Percentiles rank a stretch among this genome's conserved stretches.
Evolutionary conservation across 495 filamentous ascomycete genomes (phyloP).

Genomic region (Penicillium arizonense): DNA sequence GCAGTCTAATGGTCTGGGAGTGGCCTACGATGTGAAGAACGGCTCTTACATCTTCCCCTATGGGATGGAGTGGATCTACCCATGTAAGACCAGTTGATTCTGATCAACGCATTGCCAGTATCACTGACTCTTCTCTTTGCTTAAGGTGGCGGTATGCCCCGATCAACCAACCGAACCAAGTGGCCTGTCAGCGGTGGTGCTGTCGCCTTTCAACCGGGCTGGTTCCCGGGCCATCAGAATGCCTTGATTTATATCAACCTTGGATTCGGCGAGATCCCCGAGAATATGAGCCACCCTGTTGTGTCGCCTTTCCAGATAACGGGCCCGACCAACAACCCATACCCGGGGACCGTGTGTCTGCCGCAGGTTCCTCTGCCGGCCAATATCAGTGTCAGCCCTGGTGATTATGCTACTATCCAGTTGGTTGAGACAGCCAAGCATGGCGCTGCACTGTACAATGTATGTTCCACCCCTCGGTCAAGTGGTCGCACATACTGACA

Average conservation of each 20-base stretch:
- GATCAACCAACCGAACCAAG: conserved; percentile 79
- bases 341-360: conserved; percentile 84
- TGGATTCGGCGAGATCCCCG: conserved; percentile 76
- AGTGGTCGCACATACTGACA: conserved; percentile 11
- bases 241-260: conserved; percentile 94
- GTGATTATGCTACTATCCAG: conserved; percentile 94
- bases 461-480: conserved; percentile 45
- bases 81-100: conserved; percentile 62
- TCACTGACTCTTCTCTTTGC: background rate
- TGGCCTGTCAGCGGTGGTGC: conserved; percentile 90
- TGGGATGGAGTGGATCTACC: conserved; percentile 98
- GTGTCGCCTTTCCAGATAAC: conserved; percentile 79
- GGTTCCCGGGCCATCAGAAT: conserved; percentile 87
- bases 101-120: background rate
- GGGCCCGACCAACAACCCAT: conserved; percentile 78
- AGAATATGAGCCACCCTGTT: conserved; percentile 89
- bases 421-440: conserved; percentile 86
- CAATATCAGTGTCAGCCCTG: conserved; percentile 66
- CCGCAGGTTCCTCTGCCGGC: conserved; percentile 85
- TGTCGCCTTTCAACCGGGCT: conserved; percentile 84
- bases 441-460: conserved; percentile 87
- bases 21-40: conserved; percentile 40
- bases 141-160: conserved; percentile 80
- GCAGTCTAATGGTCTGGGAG: conserved; percentile 42
- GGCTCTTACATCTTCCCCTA: conserved; percentile 63